Conservation (phyloP, 129 eudicot species). For the Tanacetum coccineum region DNA sequence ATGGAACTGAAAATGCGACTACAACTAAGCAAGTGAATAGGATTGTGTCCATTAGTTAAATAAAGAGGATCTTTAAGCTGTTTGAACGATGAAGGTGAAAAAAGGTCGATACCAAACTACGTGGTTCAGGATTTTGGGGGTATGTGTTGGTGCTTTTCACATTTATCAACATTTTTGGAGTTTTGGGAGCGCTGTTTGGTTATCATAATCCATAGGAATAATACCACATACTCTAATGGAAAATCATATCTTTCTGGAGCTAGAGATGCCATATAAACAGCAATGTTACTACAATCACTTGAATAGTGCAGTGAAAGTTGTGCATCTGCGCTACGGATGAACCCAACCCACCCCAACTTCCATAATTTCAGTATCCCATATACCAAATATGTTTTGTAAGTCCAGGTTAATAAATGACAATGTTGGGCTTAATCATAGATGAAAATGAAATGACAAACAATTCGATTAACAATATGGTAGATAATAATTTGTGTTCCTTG, state of each 20-base stretch:
- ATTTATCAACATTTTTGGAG: neutral
- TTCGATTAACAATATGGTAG: neutral
- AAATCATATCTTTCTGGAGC: neutral
- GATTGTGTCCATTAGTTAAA: conserved; percentile 37
- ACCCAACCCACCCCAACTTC: neutral
- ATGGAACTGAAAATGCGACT: conserved; percentile 51
- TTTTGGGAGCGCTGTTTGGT: no score
- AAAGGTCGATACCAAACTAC: no score
- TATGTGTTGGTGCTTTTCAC: no score
- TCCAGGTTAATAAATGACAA: neutral
- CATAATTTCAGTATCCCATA: neutral
- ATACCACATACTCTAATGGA: neutral
- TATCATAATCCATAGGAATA: neutral
- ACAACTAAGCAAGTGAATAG: conserved; percentile 51
- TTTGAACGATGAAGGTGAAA: no score
- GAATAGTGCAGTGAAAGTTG: no score
- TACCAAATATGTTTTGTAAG: neutral
- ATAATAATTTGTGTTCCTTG: no score
- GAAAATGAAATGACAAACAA: neutral
- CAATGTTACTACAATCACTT: no score
- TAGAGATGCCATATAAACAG: neutral
- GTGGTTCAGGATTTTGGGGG: no score
- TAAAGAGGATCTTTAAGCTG: neutral
- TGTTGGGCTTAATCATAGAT: neutral
- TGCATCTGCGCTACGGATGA: no score